Base-by-base conservation (phyloP, 2,329 filamentous ascomycete genomes). In the Mollisia scopiformis region DNA sequence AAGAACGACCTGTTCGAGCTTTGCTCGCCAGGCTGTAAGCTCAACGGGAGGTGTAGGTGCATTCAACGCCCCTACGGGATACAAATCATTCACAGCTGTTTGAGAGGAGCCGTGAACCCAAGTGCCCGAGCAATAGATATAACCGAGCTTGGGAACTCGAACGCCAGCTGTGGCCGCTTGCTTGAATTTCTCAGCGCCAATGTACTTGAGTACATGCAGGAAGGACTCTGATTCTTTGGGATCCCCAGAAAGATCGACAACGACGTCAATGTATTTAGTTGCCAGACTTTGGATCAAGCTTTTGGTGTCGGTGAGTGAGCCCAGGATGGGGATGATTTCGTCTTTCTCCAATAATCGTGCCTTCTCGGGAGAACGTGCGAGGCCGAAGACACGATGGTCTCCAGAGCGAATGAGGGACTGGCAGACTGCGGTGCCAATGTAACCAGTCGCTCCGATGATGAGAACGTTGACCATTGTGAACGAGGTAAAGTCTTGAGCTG, bases 391-490 rank as follows among this genome's bases (percentile, higher is more conserved):
- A 7, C 66, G 69, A 57, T 78, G 63, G 13, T 56, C 30, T 21
- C 67, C 66, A 28, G 55, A 57, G 19, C 63, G 60, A 58, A 83
- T 70, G n/a, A 85, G 77, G 54, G 81, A 78, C 65, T 77, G 76
- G 16, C 80, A 79, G 46, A 84, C 76, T 57, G 80, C 77, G 71
- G 84, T 81, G 72, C 82, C 82, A 63, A 84, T 80, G 69, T 84
- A 84, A 58, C 82, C 82, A 56, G 80, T 80, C 27, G 80, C 82
- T 39, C 82, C 82, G 31, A 82, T 83, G 64, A 84, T 80, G 66
- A 84, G 77, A 55, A 84, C 60, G 55, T 67, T 66, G 19, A 70
- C 62, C 55, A 68, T 68, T 55, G 55, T 67, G 58, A 46, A 31
- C 30, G 59, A 41, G 5, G 37, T 19, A 4, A 21, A 14, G 5